phyloP scores from a whole-genome alignment of 2,329 filamentous ascomycete genomes.

The Aspergillus luchuensis region DNA sequence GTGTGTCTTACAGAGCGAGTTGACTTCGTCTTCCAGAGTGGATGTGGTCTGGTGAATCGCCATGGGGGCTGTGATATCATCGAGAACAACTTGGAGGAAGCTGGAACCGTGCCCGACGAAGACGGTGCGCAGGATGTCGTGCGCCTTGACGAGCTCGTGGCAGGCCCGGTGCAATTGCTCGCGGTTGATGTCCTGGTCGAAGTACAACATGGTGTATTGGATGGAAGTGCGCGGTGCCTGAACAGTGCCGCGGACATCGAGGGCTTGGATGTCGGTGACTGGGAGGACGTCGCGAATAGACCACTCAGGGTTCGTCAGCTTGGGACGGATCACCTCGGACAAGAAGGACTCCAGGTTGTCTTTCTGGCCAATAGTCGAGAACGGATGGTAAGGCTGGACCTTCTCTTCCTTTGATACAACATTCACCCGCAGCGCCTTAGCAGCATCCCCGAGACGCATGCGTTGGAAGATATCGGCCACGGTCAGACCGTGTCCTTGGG shows the following conservation, averaged over 20 bases:
- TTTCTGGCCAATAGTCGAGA: conserved; percentile 49
- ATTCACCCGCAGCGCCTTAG: conserved; percentile 50
- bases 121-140: conserved; percentile 66
- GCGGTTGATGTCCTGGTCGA: conserved; percentile 53
- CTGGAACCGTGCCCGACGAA: conserved; percentile 57
- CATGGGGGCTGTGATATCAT: conserved; percentile 51
- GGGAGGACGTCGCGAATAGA: conserved; percentile 60
- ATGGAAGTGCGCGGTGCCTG: conserved; percentile 62
- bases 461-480: conserved; percentile 55
- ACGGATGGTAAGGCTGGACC: conserved; percentile 46
- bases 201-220: conserved; percentile 65
- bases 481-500: conserved; percentile 45
- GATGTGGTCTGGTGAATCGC: conserved; percentile 47
- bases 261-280: conserved; percentile 58
- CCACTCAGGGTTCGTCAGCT: conserved; percentile 52
- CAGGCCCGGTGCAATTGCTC: conserved; percentile 46
- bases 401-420: conserved; percentile 23
- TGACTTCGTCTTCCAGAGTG: conserved; percentile 51
- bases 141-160: conserved; percentile 54
- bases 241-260: conserved; percentile 62
- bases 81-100: conserved; percentile 58
- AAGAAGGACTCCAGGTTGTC: conserved; percentile 47
- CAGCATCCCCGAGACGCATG: conserved; percentile 55
- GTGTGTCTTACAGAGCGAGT: conserved; percentile 54
- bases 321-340: conserved; percentile 49